Evolutionary conservation across 768 basidiomycete species (phyloP).

Genomic region (Cystofilobasidium macerans): DNA sequence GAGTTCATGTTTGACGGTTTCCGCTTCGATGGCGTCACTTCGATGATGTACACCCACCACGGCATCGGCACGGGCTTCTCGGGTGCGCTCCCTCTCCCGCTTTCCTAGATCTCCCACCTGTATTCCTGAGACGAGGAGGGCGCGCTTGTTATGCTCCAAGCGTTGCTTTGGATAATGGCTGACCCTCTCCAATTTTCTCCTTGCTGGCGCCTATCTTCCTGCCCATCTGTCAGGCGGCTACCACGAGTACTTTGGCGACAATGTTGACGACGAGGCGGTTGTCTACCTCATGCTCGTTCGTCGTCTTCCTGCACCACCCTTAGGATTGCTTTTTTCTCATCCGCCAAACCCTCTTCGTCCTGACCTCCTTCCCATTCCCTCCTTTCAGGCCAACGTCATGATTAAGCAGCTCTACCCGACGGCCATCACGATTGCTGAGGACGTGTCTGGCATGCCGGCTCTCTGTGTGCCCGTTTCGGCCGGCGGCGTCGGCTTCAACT

Average conservation of each 20-base stretch:
- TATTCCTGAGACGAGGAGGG: too few species aligned
- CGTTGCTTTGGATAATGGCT: too few species aligned
- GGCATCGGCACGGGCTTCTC: conserved; percentile 97
- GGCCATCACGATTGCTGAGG: conserved; percentile 87
- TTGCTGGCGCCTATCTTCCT: neutral
- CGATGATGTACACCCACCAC: conserved; percentile 98
- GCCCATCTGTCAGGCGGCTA: conserved; percentile 48
- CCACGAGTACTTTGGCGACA: conserved; percentile 89
- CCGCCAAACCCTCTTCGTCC: too few species aligned
- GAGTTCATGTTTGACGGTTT: conserved; percentile 95
- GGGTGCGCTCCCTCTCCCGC: conserved; percentile 40
- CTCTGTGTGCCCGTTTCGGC: conserved; percentile 64
- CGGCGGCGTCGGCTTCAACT: conserved; percentile 95
- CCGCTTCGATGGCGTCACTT: conserved; percentile 96
- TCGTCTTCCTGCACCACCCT: too few species aligned
- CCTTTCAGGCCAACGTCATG: conserved; percentile 90
- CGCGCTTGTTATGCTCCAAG: too few species aligned
- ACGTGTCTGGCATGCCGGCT: conserved; percentile 98
- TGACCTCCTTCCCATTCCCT: neutral
- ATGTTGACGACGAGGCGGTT: conserved; percentile 75
- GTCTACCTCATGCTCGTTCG: conserved; percentile 94
- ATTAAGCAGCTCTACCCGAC: conserved; percentile 70
- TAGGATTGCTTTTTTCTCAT: neutral
- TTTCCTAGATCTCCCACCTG: too few species aligned
- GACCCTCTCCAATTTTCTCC: too few species aligned